Evolutionary conservation across 192 early-diverging fungal genomes (phyloP).

Genomic region (Backusella mclennaniae): DNA sequence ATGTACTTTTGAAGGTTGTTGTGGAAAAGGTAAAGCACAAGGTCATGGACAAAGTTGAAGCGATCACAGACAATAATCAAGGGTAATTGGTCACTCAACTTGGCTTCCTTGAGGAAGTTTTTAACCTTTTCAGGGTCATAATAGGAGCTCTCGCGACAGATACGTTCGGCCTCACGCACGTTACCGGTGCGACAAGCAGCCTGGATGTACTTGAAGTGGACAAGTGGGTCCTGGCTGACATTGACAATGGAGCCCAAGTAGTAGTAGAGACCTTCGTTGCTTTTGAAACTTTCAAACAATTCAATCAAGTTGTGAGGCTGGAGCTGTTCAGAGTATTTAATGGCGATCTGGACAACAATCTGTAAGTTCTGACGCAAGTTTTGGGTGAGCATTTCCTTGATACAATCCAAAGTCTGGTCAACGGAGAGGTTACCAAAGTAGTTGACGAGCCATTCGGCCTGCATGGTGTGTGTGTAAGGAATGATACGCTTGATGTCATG

Average conservation of each 20-base stretch:
- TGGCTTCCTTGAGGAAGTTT: constrained; percentile 98
- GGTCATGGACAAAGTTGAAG: constrained; percentile 95
- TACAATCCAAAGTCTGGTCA: constrained; percentile 93
- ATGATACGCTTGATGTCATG: constrained; percentile 96
- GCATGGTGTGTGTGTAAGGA: constrained; percentile 83
- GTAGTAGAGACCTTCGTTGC: constrained; percentile 94
- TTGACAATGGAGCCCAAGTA: constrained; percentile 97
- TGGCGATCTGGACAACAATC: constrained; percentile 92
- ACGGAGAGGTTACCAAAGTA: constrained; percentile 97
- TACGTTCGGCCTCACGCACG: constrained; percentile 95
- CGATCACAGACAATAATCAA: constrained; percentile 99
- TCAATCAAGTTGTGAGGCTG: constrained; percentile 86
- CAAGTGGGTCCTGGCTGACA: constrained; percentile 89
- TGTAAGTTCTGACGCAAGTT: constrained; percentile 96
- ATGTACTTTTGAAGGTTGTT: constrained; percentile 94
- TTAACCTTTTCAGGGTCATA: constrained; percentile 99
- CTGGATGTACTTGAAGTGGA: constrained; percentile 99
- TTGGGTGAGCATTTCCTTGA: constrained; percentile 90
- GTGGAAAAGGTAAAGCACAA: constrained; percentile 95
- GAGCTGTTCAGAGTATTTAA: constrained; percentile 96
- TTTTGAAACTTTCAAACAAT: constrained; percentile 90
- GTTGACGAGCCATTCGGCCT: constrained; percentile 88
- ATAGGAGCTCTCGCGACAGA: constrained; percentile 93
- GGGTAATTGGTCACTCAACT: constrained; percentile 93
- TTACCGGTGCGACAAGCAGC: constrained; percentile 91